Base-by-base conservation (phyloP, 192 early-diverging fungal genomes). In the Chytriomyces hyalinus region DNA sequence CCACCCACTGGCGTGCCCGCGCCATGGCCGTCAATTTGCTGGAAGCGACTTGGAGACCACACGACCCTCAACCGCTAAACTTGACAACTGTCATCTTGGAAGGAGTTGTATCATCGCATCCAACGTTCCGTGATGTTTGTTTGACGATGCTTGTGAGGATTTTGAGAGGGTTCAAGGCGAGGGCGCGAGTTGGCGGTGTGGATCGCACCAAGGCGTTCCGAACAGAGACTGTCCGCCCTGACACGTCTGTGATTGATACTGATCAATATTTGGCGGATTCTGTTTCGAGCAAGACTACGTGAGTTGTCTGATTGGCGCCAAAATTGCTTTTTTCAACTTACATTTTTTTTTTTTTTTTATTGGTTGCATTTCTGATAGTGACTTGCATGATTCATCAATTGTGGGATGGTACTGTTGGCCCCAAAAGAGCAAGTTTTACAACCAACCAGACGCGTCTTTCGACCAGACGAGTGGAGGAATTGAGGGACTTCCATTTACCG, bases 361-460 rank as follows among this genome's bases (percentile, higher is more conserved):
- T 59, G 13, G n/a, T 5, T n/a, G 24, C 24, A 26, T 51, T 70
- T 13, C 20, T 9, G 9, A 70, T 24, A 15, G 6, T 20, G 15
- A 57, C 45, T 84, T 88, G 65, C n/a, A 84, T 24, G 76, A 77
- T 61, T 44, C 66, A 13, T 67, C 65, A 9, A 70, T 77, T 0
- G 83, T 87, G 6, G 96, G 96, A 6, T 97, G 93, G 94, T 88
- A 91, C 74, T 93, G 87, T 6, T 96, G 94, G 93, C 92, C 94
- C 8, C 78, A 83, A 24, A 76, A 80, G 10, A 83, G 82, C 75
- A 88, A 85, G 68, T 87, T 83, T 0, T 94, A 93, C 69, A 53
- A 57, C 3, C 65, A 17, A 17, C 26, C 67, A 15, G 65, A 13
- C 72, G n/a, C 67, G 83, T 17, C 82, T 76, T 74, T 61, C 44